Conservation (phyloP, 768 basidiomycete genomes). For the Cyathus striatus region DNA sequence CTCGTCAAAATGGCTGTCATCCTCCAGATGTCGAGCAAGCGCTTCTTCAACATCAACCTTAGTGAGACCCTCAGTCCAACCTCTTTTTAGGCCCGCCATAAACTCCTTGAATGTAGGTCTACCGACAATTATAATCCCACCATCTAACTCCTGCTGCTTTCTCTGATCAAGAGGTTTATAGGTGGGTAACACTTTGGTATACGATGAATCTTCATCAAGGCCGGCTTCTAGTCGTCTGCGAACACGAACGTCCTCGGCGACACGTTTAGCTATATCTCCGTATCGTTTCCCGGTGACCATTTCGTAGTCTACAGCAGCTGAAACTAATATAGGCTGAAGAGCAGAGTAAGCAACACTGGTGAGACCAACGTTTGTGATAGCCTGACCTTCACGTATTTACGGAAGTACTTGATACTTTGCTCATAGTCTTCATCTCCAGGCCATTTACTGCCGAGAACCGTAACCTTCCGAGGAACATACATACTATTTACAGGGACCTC, state of each 20-base stretch:
- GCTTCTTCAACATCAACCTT: conserved; percentile 67
- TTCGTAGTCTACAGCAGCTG: conserved; percentile 91
- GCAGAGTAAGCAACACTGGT: background rate
- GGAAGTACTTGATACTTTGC: conserved; percentile 81
- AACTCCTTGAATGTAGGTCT: conserved; percentile 94
- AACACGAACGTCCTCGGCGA: conserved; percentile 67
- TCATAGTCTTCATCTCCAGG: conserved; percentile 94
- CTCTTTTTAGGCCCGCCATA: conserved; percentile 77
- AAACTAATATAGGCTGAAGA: conserved; percentile 83
- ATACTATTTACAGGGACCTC: conserved; percentile 60
- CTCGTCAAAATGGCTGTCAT: conserved; percentile 79
- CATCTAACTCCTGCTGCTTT: conserved; percentile 61
- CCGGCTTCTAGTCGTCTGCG: conserved; percentile 67
- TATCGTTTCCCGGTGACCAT: conserved; percentile 76
- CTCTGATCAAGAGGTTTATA: conserved; percentile 47
- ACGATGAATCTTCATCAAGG: conserved; percentile 44
- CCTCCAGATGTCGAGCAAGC: conserved; percentile 60
- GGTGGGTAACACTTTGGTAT: conserved; percentile 43
- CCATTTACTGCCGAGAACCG: conserved; percentile 86
- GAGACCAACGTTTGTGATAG: conserved; percentile 1
- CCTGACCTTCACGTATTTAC: conserved; percentile 93
- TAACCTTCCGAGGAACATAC: conserved; percentile 72
- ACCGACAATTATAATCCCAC: conserved; percentile 83
- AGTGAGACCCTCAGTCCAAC: conserved; percentile 75
- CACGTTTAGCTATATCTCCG: conserved; percentile 76